These are phyloP conservation scores for Pichia sp. DNA, from an alignment of 1,139 yeast species.

Conservation along the genomic window DNA sequence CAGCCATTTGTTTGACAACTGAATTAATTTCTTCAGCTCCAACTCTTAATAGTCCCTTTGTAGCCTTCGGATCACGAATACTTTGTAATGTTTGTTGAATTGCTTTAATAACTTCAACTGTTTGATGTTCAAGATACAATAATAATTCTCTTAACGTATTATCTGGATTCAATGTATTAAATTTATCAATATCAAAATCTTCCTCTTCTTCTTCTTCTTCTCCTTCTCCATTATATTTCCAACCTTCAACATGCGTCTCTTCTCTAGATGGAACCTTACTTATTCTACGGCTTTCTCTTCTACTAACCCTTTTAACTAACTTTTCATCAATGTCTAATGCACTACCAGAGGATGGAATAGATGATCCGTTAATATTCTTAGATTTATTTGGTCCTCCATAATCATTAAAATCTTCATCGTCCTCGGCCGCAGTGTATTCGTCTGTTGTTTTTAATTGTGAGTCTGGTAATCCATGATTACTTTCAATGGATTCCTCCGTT, in stretches of 20 bases:
- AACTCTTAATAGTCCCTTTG: conserved; percentile 65
- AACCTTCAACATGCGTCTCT: background rate
- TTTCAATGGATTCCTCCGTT: too few relatives aligned
- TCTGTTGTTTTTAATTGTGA: too few relatives aligned
- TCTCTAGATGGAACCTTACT: too few relatives aligned
- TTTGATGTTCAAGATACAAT: conserved; percentile 85
- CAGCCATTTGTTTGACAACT: conserved; percentile 83
- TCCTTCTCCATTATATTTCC: conserved; percentile 7
- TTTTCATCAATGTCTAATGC: conserved; percentile 21
- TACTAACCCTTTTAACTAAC: conserved; percentile 13
- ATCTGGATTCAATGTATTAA: conserved; percentile 81
- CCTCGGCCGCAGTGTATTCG: background rate
- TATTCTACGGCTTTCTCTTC: conserved; percentile 11
- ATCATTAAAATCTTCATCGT: conserved; percentile 10
- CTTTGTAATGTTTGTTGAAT: conserved; percentile 77
- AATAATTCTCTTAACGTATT: conserved; percentile 80
- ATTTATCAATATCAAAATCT: conserved; percentile 59
- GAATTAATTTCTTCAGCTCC: conserved; percentile 69
- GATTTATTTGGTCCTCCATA: background rate
- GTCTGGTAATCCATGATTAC: too few relatives aligned
- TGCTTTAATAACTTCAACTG: conserved; percentile 85
- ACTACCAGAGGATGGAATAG: conserved; percentile 13
- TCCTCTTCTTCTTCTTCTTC: conserved; percentile 22
- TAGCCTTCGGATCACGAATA: conserved; percentile 70
- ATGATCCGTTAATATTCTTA: background rate